phyloP scores from a whole-genome alignment of 2,329 filamentous ascomycete genomes.

The Immersiporthe knoxdaviesiana region DNA sequence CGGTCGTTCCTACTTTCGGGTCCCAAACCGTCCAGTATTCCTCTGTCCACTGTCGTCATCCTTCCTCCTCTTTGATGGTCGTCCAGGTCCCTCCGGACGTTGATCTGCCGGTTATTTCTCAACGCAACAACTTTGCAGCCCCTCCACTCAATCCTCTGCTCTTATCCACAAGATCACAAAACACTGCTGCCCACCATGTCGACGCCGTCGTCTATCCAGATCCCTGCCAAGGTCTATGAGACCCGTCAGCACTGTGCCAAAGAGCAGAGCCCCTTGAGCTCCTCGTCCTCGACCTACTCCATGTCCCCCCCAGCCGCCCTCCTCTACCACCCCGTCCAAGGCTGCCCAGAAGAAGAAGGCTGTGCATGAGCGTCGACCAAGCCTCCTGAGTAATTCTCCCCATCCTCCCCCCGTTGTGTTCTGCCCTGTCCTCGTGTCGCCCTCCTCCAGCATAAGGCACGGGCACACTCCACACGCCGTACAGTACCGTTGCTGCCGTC shows the following conservation, averaged over 20 bases:
- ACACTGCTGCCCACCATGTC: conserved; percentile 52
- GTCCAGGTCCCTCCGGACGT: conserved; percentile 16
- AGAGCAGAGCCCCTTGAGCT: conserved; percentile 50
- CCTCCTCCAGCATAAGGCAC: background rate
- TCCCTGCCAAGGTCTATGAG: conserved; percentile 52
- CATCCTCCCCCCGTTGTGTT: background rate
- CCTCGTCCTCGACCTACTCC: conserved; percentile 60
- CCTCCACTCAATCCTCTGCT: conserved; percentile 5
- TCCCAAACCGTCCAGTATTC: background rate
- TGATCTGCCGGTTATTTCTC: conserved; percentile 20
- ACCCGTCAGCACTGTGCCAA: conserved; percentile 42
- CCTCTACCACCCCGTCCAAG: conserved; percentile 44
- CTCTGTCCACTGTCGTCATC: conserved; percentile 15
- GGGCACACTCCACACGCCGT: background rate
- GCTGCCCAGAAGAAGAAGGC: conserved; percentile 47
- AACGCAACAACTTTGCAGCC: conserved; percentile 10
- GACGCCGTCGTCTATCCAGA: conserved; percentile 64
- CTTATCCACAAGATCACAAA: background rate
- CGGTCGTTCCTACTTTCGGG: conserved; percentile 10
- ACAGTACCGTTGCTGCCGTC: conserved; percentile 5
- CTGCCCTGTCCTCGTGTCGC: conserved; percentile 31
- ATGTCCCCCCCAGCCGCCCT: conserved; percentile 56
- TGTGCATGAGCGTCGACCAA: conserved; percentile 60
- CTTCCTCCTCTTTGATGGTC: conserved; percentile 24
- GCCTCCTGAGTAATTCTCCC: conserved; percentile 59